Evolutionary conservation across 495 filamentous ascomycete genomes (phyloP).

Genomic region (Neurospora sp.): DNA sequence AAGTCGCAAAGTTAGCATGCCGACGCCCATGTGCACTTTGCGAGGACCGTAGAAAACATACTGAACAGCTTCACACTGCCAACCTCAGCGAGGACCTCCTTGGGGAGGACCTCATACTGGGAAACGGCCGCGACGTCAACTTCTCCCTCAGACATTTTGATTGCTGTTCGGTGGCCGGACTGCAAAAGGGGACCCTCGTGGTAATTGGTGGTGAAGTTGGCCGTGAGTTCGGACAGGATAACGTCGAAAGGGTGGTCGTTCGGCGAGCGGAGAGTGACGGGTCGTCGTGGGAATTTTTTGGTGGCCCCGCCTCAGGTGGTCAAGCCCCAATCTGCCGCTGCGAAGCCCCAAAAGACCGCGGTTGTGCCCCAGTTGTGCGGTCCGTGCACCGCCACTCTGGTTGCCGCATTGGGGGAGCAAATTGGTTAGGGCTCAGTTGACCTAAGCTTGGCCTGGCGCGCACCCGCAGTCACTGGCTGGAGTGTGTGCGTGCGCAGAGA

Average conservation of each 20-base stretch:
- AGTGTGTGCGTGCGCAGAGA: background rate
- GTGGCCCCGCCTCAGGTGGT: conserved; percentile 24
- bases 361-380: background rate
- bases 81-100: conserved; percentile 84
- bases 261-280: background rate
- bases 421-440: conserved; percentile 28
- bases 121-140: conserved; percentile 75
- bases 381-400: background rate
- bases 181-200: background rate
- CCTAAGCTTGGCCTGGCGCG: conserved; percentile 17
- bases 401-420: conserved; percentile 2
- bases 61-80: conserved; percentile 96
- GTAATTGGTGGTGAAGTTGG: background rate
- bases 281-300: conserved; percentile 22
- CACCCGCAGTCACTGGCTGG: background rate
- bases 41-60: conserved; percentile 26
- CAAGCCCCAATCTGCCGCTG: conserved; percentile 6
- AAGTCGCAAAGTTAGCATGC: conserved; percentile 20
- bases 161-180: conserved; percentile 7
- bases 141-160: conserved; percentile 95
- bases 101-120: conserved; percentile 77
- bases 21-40: conserved; percentile 10
- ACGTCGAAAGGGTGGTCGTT: background rate
- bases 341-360: conserved; percentile 19
- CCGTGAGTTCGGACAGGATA: background rate